Conservation (phyloP, 495 filamentous ascomycete genomes). For the Aspergillus diversus region DNA sequence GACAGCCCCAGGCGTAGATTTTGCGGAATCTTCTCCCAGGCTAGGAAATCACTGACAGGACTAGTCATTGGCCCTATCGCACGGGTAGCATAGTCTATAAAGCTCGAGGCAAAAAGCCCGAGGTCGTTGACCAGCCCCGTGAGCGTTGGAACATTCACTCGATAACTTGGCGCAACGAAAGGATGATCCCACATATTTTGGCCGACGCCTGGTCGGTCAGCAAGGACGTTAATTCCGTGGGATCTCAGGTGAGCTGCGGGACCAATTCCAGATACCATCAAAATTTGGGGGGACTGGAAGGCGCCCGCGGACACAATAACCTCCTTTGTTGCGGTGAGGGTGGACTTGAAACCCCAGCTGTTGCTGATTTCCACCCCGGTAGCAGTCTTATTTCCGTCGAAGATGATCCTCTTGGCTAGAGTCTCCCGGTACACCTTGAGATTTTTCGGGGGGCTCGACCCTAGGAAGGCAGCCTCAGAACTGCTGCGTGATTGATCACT, state of each 20-base stretch:
- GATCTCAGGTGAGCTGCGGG: conserved; percentile 34
- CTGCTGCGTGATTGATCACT: conserved; percentile 39
- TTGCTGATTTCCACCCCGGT: conserved; percentile 21
- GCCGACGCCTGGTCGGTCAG: conserved; percentile 53
- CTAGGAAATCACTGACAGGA: conserved; percentile 48
- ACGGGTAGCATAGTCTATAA: conserved; percentile 15
- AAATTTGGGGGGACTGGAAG: conserved; percentile 53
- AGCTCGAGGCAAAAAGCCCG: conserved; percentile 13
- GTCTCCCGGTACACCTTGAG: conserved; percentile 40
- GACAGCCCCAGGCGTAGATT: conserved; percentile 26
- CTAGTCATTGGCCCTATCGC: conserved; percentile 46
- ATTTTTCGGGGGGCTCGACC: background rate
- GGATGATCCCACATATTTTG: conserved; percentile 55
- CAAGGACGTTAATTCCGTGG: conserved; percentile 41
- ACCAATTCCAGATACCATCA: conserved; percentile 56
- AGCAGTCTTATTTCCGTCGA: conserved; percentile 27
- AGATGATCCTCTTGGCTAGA: conserved; percentile 48
- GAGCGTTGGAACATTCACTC: conserved; percentile 44
- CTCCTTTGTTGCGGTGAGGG: conserved; percentile 47
- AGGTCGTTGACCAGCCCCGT: conserved; percentile 28
- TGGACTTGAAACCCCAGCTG: conserved; percentile 21
- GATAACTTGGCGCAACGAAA: conserved; percentile 38
- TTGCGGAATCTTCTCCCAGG: conserved; percentile 52
- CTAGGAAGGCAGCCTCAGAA: conserved; percentile 40
- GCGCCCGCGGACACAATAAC: conserved; percentile 60